A percentile compares a stretch with the other conserved stretches of the same genome.
Evolutionary conservation across 108 stramenopile species (phyloP).

Genomic region (Skeletonema tropicum): DNA sequence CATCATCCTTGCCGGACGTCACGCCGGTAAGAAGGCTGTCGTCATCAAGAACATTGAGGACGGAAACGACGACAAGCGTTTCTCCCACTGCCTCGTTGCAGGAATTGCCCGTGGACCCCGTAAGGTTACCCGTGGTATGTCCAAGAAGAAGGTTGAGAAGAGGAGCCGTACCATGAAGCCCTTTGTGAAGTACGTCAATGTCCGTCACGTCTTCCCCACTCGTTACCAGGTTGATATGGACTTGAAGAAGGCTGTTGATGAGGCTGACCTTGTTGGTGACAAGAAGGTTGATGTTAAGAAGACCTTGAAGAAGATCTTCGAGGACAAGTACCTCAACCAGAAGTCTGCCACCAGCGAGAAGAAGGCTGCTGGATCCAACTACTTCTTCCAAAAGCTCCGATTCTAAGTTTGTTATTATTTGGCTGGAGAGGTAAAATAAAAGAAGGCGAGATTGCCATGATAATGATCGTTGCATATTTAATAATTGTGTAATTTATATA

Average conservation of each 20-base stretch:
- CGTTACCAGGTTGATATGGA: constrained; percentile 97
- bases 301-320: constrained; percentile 95
- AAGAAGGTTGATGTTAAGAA: constrained; percentile 89
- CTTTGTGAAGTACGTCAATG: constrained; percentile 99
- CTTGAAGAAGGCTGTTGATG: constrained; percentile 94
- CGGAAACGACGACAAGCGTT: constrained; percentile 92
- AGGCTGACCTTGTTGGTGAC: constrained; percentile 84
- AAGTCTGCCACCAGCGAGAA: constrained; percentile 92
- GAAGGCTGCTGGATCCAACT: constrained; percentile 93
- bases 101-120: constrained; percentile 96
- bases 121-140: constrained; percentile 97
- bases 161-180: constrained; percentile 96
- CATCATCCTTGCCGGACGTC: constrained; percentile 97
- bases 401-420: constrained; percentile 74
- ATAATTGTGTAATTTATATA: no score
- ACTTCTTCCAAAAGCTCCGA: constrained; percentile 97
- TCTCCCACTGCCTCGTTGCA: constrained; percentile 97
- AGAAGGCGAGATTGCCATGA: no score
- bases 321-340: constrained; percentile 93
- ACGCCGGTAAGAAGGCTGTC: constrained; percentile 99
- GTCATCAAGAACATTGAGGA: constrained; percentile 99
- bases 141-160: constrained; percentile 96
- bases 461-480: no score
- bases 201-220: constrained; percentile 99
- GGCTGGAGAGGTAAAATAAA: no score